Evolutionary conservation across 495 filamentous ascomycete genomes (phyloP).

Genomic region (Durotheca rogersii): DNA sequence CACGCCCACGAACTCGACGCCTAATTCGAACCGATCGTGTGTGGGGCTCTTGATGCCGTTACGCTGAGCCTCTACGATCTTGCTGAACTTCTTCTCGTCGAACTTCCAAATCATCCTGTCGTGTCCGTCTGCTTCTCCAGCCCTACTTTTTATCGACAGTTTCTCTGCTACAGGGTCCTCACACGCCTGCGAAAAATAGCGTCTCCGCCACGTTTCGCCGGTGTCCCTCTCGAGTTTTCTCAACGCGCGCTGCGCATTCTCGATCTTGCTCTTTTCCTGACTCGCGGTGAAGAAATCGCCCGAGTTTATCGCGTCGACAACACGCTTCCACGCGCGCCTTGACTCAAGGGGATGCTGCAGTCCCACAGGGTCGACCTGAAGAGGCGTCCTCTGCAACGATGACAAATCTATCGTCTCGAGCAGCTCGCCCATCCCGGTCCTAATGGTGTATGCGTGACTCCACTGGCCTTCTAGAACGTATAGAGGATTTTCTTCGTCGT

Average conservation of each 20-base stretch:
- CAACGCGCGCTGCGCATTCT: slow-evolving; percentile 74
- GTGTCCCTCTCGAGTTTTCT: slow-evolving; percentile 69
- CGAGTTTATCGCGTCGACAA: slow-evolving; percentile 66
- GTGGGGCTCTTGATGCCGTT: slow-evolving; percentile 34
- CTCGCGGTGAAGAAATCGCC: slow-evolving; percentile 74
- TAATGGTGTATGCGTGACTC: slow-evolving; percentile 70
- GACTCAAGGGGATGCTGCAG: slow-evolving; percentile 75
- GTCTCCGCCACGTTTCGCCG: slow-evolving; percentile 67
- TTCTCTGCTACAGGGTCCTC: slow-evolving; percentile 24
- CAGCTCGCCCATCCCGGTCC: slow-evolving; percentile 51
- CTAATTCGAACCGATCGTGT: slow-evolving; percentile 35
- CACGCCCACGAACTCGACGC: slow-evolving; percentile 24
- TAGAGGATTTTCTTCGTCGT: slow-evolving; percentile 66
- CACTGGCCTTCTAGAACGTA: slow-evolving; percentile 80
- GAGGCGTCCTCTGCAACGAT: slow-evolving; percentile 59
- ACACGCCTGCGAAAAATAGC: slow-evolving; percentile 61
- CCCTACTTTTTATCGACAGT: slow-evolving; percentile 14
- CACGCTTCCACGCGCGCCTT: slow-evolving; percentile 73
- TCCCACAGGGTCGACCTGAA: slow-evolving; percentile 67
- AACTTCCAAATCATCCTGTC: slow-evolving; percentile 36
- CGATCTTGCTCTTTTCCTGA: slow-evolving; percentile 72
- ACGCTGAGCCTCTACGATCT: slow-evolving; percentile 11
- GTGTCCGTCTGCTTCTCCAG: background rate
- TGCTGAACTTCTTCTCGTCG: slow-evolving; percentile 33
- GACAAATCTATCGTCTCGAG: slow-evolving; percentile 64